Evolutionary conservation across 352 stramenopile genomes (phyloP).

Genomic region (Blastocystis sp.): DNA sequence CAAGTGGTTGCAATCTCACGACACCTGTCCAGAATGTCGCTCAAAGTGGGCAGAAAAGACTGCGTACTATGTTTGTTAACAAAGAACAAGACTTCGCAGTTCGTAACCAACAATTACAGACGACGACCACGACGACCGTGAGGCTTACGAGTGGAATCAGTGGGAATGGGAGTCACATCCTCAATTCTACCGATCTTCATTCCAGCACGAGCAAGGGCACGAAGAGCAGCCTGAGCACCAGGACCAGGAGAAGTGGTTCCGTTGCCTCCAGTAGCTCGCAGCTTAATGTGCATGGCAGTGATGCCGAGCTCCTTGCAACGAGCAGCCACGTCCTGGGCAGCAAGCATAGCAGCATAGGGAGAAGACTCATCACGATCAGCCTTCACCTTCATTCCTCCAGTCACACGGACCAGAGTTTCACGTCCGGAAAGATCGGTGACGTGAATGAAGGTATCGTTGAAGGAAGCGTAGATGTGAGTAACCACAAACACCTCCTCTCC

Average conservation of each 20-base stretch:
- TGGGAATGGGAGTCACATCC: constrained; percentile 98
- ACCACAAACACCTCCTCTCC: constrained; percentile 98
- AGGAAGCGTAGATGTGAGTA: constrained; percentile 98
- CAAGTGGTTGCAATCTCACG: constrained; percentile 40
- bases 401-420: constrained; percentile 98
- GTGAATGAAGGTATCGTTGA: constrained; percentile 99
- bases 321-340: constrained; percentile 94
- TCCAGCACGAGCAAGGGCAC: constrained; percentile 94
- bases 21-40: constrained; percentile 16
- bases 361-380: constrained; percentile 98
- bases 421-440: constrained; percentile 97
- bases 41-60: constrained; percentile 21
- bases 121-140: constrained; percentile 95
- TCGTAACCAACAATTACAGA: constrained; percentile 79
- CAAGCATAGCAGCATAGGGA: constrained; percentile 99
- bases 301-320: constrained; percentile 94
- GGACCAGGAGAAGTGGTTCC: constrained; percentile 94
- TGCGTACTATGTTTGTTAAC: background rate
- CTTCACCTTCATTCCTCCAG: constrained; percentile 99
- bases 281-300: constrained; percentile 99
- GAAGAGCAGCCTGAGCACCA: constrained; percentile 93
- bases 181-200: constrained; percentile 99
- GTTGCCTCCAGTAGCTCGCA: constrained; percentile 96
- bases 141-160: constrained; percentile 96
- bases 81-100: background rate